Conservation (phyloP, 768 basidiomycete species). For the Termitomyces sp. region DNA sequence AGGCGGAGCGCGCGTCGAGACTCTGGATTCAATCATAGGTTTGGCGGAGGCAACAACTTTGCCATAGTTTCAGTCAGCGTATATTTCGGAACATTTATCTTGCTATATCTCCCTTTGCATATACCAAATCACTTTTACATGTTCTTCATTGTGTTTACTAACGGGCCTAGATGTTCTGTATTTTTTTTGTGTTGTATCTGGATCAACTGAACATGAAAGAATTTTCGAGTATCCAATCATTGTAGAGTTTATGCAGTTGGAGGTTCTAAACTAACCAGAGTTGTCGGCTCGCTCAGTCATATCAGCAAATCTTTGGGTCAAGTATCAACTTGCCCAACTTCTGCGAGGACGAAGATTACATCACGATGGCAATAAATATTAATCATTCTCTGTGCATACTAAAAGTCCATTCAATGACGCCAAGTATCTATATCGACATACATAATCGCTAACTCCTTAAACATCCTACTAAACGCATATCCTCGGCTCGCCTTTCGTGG, state of each 20-base stretch:
- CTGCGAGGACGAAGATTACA: no score
- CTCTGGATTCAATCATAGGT: slow-evolving; percentile 49
- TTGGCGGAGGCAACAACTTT: slow-evolving; percentile 29
- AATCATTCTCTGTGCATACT: not conserved
- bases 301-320: no score
- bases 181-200: not conserved
- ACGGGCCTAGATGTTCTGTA: not conserved
- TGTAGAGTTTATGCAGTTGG: not conserved
- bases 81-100: not conserved
- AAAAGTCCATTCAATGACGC: not conserved
- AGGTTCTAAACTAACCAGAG: not conserved
- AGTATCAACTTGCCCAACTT: no score
- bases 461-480: slow-evolving; percentile 55
- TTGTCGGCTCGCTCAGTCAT: not conserved
- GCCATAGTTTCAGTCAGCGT: not conserved
- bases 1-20: slow-evolving; percentile 61
- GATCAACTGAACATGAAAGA: no score
- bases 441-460: not conserved
- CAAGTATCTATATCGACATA: not conserved
- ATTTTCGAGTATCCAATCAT: not conserved
- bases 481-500: slow-evolving; percentile 60
- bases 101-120: slow-evolving; percentile 2
- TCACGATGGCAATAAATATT: no score
- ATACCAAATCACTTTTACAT: not conserved
- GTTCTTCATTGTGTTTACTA: not conserved